Evolutionary conservation across 257 asterid species (phyloP), one percentile per base, ranked within the genome.

Genomic region (Oldenlandia corymbosa): DNA sequence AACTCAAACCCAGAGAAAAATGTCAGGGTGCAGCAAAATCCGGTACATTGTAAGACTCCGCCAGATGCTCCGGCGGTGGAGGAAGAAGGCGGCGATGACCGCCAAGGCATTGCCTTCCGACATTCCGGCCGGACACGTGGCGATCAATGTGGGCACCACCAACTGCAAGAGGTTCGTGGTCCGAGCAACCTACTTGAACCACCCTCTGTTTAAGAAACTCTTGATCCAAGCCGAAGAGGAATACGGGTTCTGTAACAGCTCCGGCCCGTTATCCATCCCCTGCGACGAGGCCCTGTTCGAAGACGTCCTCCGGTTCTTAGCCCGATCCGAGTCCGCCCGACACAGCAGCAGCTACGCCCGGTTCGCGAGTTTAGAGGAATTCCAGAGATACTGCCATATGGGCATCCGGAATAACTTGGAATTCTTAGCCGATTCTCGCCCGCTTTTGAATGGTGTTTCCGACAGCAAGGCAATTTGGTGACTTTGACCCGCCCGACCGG

Each of bases 71-170:
- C 76, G 79, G 10, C 76, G 78, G 27, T 84, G 87, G 86, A 65
- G 90, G 54, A 70, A 71, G 77, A 81, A 75, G 75, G 80, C 85
- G 0, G 61, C 81, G 2, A 50, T 64, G 57, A 54, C 76, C 1
- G 7, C 78, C 67, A 63, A 66, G n/a, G 67, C 71, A 2, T 54
- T 78, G 10, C 79, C 83, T 0, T 39, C 59, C 0, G 81, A 84
- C 59, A 81, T 84, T 18, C 85, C 90, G 0, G 60, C 83, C 0
- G 90, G 87, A 2, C 87, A 84, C 34, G 71, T 84, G 57, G 90
- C 84, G 4, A 65, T 84, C 7, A 36, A 66, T 1, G 85, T 84
- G 1, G 90, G 90, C 0, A 26, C 67, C 0, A 26, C 67, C 1
- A 62, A 51, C 21, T 59, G 68, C 56, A 76, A 68, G 32, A 57